Evolutionary conservation across 2,329 filamentous ascomycete species (phyloP), one percentile per base, ranked within the genome.

Genomic region (Ilyonectria destructans): DNA sequence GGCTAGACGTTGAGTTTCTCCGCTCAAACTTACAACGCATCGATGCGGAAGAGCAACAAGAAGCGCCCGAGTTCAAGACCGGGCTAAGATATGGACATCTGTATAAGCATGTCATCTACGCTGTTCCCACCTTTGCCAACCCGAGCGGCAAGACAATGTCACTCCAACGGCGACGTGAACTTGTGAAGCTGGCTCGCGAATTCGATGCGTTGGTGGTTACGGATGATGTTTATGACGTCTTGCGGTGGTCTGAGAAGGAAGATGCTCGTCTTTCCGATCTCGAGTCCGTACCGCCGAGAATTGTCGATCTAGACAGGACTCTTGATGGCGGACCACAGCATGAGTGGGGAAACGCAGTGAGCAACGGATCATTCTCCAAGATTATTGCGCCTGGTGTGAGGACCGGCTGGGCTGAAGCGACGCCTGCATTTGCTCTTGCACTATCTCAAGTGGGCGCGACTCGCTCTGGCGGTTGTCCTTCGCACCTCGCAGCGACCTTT

Each of bases 191-290:
- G 12, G 92, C 91, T 1, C 82, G 90, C 48, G 83, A 89, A 55
- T 90, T 86, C 72, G 90, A 93, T 76, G 90, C 90, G 2, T 81
- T 93, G 19, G 78, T 93, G 51, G 83, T 93, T 7, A 86, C 88
- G 2, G 91, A 94, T 77, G 92, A 94, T 79, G 91, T 93, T 0
- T 94, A 94, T 74, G 91, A 94, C 77, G 87, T 91, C 69, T 82
- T 94, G 10, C 85, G 89, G 73, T 93, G 90, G 90, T 74, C 75
- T 2, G 69, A 69, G 51, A n/a, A 56, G 17, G 51, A 49, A n/a
- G 15, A 15, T 83, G 31, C 78, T 90, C 1, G 90, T 40, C 88
- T 73, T 78, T 65, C 77, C 79, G 58, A 81, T 88, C 79, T 85
- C 85, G 37, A 23, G 6, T 8, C 15, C 4, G 51, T 51, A 7